Percentiles rank a stretch among this genome's conserved stretches.
Conservation (phyloP, 1,284 basidiomycete species). For the Kalmanozyma brasiliensis region DNA sequence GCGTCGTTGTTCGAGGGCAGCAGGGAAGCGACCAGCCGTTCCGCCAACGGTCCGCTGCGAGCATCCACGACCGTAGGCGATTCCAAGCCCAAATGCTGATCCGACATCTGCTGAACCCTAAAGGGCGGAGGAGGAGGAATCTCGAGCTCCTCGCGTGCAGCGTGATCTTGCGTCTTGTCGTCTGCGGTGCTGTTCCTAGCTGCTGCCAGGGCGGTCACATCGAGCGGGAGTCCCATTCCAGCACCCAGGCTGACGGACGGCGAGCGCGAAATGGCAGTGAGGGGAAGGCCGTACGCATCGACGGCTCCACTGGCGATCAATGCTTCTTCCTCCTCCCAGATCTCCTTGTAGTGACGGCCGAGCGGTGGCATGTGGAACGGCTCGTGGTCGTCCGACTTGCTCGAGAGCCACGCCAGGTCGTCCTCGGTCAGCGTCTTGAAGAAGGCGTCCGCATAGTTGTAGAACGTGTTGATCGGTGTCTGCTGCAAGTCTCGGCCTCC, state of each 20-base stretch:
- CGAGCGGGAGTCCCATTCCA: slow-evolving; percentile 35
- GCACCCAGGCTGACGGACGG: slow-evolving; percentile 36
- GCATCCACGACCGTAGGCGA: slow-evolving; percentile 51
- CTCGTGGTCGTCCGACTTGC: slow-evolving; percentile 79
- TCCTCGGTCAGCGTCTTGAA: slow-evolving; percentile 67
- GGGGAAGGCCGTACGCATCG: slow-evolving; percentile 39
- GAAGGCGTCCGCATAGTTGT: slow-evolving; percentile 63
- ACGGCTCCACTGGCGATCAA: slow-evolving; percentile 61
- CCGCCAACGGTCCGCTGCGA: slow-evolving; percentile 58
- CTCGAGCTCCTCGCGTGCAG: slow-evolving; percentile 31
- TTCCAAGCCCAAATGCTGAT: slow-evolving; percentile 54
- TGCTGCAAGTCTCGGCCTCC: slow-evolving; percentile 59
- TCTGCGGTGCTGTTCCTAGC: slow-evolving; percentile 19
- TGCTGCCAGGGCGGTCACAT: slow-evolving; percentile 17
- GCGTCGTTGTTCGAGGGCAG: slow-evolving; percentile 36
- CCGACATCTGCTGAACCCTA: slow-evolving; percentile 48
- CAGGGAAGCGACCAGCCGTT: slow-evolving; percentile 55
- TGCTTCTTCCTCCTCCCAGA: slow-evolving; percentile 89
- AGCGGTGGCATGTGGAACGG: slow-evolving; percentile 86
- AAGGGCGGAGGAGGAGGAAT: slow-evolving; percentile 47
- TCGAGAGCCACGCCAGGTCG: slow-evolving; percentile 66
- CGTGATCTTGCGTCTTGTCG: slow-evolving; percentile 5
- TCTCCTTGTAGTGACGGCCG: slow-evolving; percentile 85
- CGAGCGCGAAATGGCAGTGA: slow-evolving; percentile 23
- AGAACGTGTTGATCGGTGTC: slow-evolving; percentile 63